Base-by-base conservation (phyloP, 768 basidiomycete species). In the Psilocybe sp. region DNA sequence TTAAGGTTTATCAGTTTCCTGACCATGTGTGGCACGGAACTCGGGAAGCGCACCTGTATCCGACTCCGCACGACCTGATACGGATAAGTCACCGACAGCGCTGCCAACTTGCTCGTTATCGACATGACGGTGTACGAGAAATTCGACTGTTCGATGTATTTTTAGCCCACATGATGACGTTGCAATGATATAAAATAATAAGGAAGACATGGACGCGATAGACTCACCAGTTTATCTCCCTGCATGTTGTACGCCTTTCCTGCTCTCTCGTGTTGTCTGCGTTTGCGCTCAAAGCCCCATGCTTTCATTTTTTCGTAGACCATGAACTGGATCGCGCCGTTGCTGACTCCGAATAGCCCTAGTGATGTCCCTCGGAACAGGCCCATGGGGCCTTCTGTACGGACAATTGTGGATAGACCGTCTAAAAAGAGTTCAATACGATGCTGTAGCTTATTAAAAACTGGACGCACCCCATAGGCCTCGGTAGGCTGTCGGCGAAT, bases 1-100 rank as follows among this genome's bases (percentile, higher is more conserved):
- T n/a, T n/a, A n/a, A n/a, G n/a, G 23, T 7, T 28, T 4, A 28
- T 28, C 7, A 28, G 23, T 28, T 28, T 28, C 23, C 4, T 28
- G 23, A 7, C 23, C 23, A 14, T 15, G 38, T 40, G n/a, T n/a
- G n/a, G n/a, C 4, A 15, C 8, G 38, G 38, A 40, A 40, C 13
- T 7, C 8, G 38, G 38, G 9, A 19, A 46, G 50, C 54, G 31
- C 49, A 92, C 95, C 69, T 98, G 96, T 64, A 98, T 81, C 44
- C 95, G 82, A 2, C 96, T 94, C 47, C 96, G 83, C 37, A 99
- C 77, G 39, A 99, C 97, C 71, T 99, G 97, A 66, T 98, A 98
- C 7, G 97, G 97, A 66, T 99, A 99, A 32, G 97, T 99, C 16
- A 84, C 57, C 5, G 81, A 69, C 37, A 98, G 80, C 0, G 97